Base-by-base conservation (phyloP, 2,329 filamentous ascomycete species). In the Onygenales sp. region DNA sequence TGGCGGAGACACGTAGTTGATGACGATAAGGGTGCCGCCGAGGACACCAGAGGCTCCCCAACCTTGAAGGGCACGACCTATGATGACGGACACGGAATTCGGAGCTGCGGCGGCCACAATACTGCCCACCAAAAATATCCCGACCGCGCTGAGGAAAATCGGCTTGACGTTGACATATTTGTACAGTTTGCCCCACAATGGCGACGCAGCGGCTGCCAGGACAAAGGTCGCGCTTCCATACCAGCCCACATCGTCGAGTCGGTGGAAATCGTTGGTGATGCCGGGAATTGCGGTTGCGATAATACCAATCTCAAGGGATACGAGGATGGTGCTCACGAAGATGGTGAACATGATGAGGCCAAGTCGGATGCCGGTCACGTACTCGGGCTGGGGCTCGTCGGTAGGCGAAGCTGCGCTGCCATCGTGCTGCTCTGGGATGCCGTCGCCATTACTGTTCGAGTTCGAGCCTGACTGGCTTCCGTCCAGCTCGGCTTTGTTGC, bases 131-230 rank as follows among this genome's bases (percentile, higher is more conserved):
- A 53, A 45, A 42, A 58, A 59, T 41, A 59, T 49, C 14, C 14
- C 41, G 21, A 59, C 48, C 17, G 57, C 41, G 32, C 9, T 36
- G 45, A 58, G 48, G 46, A 55, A 57, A 36, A 51, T 50, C 44
- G 43, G 48, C 46, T 57, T 57, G n/a, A 52, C 49, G 11, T 49
- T 43, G 36, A 57, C 36, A 53, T 57, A 57, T 31, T 56, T 57
- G 49, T 55, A 59, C 31, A 57, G 48, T 39, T 59, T 59, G 14
- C 57, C 57, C 57, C 57, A 58, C 49, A 55, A 27, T 35, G 57
- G 52, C 52, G 54, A 56, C 35, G 52, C n/a, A 36, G 49, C 32
- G 46, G 43, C 55, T 9, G 47, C 55, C 14, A 57, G 55, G 42
- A 58, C 38, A 54, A 58, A 58, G 9, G 43, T 50, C 13, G 54